Percentiles rank a stretch among this genome's conserved stretches.
Evolutionary conservation across 2,329 filamentous ascomycete species (phyloP).

Genomic region (Exophiala xenobiotica): DNA sequence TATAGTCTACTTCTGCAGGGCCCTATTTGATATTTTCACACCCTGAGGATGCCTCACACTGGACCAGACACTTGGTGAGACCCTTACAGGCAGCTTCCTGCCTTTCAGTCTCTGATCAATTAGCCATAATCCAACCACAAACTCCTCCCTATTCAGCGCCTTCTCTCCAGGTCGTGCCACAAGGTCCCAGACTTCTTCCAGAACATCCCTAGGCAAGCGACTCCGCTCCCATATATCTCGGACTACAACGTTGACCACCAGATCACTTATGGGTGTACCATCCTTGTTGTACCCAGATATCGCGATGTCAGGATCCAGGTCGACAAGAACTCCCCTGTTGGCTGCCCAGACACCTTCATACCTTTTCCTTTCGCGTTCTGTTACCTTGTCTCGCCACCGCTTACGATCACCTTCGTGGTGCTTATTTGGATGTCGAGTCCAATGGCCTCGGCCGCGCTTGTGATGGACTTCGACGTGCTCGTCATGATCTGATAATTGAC

Average conservation of each 20-base stretch:
- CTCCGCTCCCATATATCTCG: constrained; percentile 52
- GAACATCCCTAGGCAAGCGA: constrained; percentile 38
- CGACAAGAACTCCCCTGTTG: constrained; percentile 45
- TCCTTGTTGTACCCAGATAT: constrained; percentile 12
- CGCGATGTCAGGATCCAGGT: constrained; percentile 9
- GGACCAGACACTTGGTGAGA: constrained; percentile 49
- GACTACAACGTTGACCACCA: constrained; percentile 47
- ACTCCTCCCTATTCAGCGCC: constrained; percentile 46
- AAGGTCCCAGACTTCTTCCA: constrained; percentile 49
- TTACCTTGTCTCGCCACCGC: constrained; percentile 45
- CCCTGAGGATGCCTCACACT: constrained; percentile 44
- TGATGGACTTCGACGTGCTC: constrained; percentile 31
- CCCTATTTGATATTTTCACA: constrained; percentile 34
- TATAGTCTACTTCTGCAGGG: constrained; percentile 16
- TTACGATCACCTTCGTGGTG: constrained; percentile 50
- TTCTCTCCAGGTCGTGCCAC: constrained; percentile 37
- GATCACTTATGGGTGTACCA: constrained; percentile 14
- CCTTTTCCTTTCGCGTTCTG: constrained; percentile 46
- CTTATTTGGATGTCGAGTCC: constrained; percentile 48
- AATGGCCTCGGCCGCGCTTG: constrained; percentile 36
- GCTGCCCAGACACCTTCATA: constrained; percentile 54
- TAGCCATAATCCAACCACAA: constrained; percentile 52
- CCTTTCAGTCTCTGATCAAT: constrained; percentile 51
- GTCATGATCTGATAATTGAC: constrained; percentile 36
- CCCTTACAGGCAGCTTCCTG: constrained; percentile 46